Evolutionary conservation across 2,329 filamentous ascomycete species (phyloP).

Genomic region (Passalora sequoiae): DNA sequence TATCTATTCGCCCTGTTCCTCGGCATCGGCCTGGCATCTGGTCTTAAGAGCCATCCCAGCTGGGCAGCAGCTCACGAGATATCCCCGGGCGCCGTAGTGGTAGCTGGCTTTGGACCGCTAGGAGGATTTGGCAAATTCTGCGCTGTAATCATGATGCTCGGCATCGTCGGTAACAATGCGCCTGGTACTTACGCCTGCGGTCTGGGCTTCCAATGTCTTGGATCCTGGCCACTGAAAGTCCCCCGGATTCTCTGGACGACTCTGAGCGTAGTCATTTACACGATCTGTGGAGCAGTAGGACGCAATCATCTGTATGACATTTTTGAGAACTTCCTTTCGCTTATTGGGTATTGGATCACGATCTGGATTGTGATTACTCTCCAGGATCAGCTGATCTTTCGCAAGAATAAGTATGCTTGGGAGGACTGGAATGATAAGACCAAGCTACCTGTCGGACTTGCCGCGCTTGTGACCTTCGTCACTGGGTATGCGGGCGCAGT

Average conservation of each 20-base stretch:
- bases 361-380: conserved; percentile 41
- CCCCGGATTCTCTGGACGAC: conserved; percentile 20
- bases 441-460: conserved; percentile 40
- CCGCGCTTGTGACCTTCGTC: conserved; percentile 32
- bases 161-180: conserved; percentile 42
- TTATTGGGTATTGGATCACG: conserved; percentile 46
- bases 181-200: conserved; percentile 44
- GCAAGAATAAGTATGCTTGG: conserved; percentile 37
- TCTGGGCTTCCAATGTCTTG: conserved; percentile 35
- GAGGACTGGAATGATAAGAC: conserved; percentile 36
- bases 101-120: conserved; percentile 37
- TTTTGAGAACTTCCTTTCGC: conserved; percentile 42
- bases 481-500: conserved; percentile 26
- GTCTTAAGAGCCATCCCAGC: conserved; percentile 8
- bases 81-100: conserved; percentile 37
- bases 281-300: conserved; percentile 42
- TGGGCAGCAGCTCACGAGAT: conserved; percentile 33
- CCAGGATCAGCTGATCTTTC: conserved; percentile 42
- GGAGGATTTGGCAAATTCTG: conserved; percentile 43
- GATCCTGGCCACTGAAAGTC: conserved; percentile 34
- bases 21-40: conserved; percentile 36
- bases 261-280: conserved; percentile 33
- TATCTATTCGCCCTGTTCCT: conserved; percentile 36
- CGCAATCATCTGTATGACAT: conserved; percentile 42
- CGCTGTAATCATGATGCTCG: conserved; percentile 40